These are phyloP conservation scores for Claviceps monticola DNA, from an alignment of 2,329 filamentous ascomycete genomes.

Conservation along the genomic window DNA sequence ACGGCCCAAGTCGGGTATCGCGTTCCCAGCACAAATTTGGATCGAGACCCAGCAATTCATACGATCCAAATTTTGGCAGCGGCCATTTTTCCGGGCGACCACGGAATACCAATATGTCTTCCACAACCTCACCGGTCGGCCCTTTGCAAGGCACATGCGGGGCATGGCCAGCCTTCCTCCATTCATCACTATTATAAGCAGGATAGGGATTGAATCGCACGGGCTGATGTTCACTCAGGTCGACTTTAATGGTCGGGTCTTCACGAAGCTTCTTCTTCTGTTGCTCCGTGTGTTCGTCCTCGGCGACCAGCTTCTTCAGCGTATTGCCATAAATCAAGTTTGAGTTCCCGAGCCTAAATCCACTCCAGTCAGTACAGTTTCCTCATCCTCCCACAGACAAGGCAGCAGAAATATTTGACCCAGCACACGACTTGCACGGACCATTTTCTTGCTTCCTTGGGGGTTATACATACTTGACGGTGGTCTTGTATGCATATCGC, in stretches of 20 bases:
- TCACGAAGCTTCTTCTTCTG: constrained; percentile 17
- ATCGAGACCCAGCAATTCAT: constrained; percentile 45
- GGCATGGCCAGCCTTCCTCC: constrained; percentile 42
- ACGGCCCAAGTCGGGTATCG: constrained; percentile 54
- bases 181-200: constrained; percentile 48
- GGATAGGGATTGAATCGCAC: constrained; percentile 59
- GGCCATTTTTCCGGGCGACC: constrained; percentile 46
- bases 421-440: too few species aligned
- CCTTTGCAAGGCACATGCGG: constrained; percentile 51
- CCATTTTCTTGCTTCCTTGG: too few species aligned
- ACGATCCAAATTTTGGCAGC: constrained; percentile 47
- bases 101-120: constrained; percentile 52
- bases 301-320: constrained; percentile 29
- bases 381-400: background rate
- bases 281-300: constrained; percentile 22
- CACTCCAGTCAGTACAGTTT: background rate
- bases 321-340: constrained; percentile 45
- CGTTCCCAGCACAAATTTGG: constrained; percentile 53
- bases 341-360: constrained; percentile 26
- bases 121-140: constrained; percentile 41
- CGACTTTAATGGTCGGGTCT: constrained; percentile 20
- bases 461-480: constrained; percentile 23
- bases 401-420: background rate
- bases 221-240: constrained; percentile 32
- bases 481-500: constrained; percentile 26